Evolutionary conservation across 208 protist genomes (phyloP).

Genomic region (Leishmania gerbilli): DNA sequence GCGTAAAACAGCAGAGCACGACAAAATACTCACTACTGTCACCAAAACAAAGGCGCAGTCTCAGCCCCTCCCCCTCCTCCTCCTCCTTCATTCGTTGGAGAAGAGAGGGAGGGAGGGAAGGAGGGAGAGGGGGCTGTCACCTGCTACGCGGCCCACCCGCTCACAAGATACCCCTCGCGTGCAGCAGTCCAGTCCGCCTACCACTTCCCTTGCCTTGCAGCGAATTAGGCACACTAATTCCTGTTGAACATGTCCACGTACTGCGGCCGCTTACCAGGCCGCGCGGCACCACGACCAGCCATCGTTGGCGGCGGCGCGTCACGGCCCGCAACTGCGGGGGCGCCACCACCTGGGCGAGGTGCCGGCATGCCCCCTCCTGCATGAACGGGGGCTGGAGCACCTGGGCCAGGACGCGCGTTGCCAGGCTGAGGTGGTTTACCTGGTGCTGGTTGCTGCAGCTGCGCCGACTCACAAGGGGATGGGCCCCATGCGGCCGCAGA

Average conservation of each 20-base stretch:
- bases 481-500: background rate
- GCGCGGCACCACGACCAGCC: constrained; percentile 20
- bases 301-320: constrained; percentile 25
- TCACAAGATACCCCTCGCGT: background rate
- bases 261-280: constrained; percentile 38
- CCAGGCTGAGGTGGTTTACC: background rate
- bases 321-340: constrained; percentile 1
- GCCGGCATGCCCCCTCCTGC: constrained; percentile 3
- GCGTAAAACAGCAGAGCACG: background rate
- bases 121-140: too few species aligned
- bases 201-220: background rate
- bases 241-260: constrained; percentile 89
- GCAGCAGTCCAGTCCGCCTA: background rate
- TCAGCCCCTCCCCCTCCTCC: too few species aligned
- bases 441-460: background rate
- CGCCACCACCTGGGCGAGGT: background rate
- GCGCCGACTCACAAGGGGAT: background rate
- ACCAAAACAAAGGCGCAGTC: background rate
- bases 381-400: background rate
- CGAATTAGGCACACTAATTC: background rate
- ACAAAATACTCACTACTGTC: background rate
- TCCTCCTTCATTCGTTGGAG: background rate
- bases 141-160: background rate
- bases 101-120: background rate
- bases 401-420: constrained; percentile 1